These are phyloP conservation scores for Arctium minus DNA, from an alignment of 129 eudicot species.

Conservation along the genomic window DNA sequence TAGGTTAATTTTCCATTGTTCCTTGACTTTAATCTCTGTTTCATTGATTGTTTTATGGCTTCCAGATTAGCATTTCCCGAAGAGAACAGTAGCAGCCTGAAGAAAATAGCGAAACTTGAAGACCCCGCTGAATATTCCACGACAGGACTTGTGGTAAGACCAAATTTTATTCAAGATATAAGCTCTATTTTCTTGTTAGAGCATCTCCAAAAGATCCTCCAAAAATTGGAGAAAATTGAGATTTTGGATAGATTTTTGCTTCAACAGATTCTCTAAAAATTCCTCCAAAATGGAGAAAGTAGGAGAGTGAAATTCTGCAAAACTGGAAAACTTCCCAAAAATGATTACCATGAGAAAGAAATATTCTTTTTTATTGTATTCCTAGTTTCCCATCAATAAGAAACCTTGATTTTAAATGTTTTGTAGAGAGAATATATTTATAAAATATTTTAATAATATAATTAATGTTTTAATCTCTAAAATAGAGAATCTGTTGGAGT, in stretches of 20 bases:
- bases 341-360: background rate
- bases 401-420: no score
- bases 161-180: background rate
- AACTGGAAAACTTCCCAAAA: background rate
- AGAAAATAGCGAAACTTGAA: slow-evolving; percentile 77
- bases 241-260: no score
- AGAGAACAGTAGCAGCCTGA: slow-evolving; percentile 67
- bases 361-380: no score
- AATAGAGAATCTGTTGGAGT: no score
- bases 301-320: background rate
- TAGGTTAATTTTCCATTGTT: background rate
- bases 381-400: no score
- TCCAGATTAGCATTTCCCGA: slow-evolving; percentile 88
- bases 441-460: no score
- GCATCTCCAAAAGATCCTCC: background rate
- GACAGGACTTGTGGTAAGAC: slow-evolving; percentile 70
- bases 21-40: background rate
- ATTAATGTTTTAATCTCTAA: no score
- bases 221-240: background rate
- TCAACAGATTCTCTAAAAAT: background rate
- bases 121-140: slow-evolving; percentile 70
- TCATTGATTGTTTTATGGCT: slow-evolving; percentile 10
- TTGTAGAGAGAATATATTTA: no score
- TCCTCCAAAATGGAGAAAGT: background rate
- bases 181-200: background rate